Percentiles rank a stretch among this genome's conserved stretches.
These are phyloP conservation scores for Ophiorrhiza pumila DNA, from an alignment of 257 asterid species.

Conservation along the genomic window DNA sequence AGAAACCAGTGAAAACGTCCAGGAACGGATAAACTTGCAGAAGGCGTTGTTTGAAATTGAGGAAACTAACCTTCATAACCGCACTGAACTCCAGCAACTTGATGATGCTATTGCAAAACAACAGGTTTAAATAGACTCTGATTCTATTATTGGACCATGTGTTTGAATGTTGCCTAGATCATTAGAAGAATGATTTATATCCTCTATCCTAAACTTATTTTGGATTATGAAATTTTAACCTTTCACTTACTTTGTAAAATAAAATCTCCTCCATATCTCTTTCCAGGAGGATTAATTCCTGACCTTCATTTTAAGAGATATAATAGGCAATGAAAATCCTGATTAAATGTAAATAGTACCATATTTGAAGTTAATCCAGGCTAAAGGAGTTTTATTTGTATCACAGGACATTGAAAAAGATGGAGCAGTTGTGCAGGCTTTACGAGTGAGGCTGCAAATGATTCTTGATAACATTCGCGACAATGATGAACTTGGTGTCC, in stretches of 20 bases:
- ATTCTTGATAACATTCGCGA: conserved; percentile 93
- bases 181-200: not conserved
- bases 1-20: conserved; percentile 94
- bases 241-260: not conserved
- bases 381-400: conserved; percentile 6
- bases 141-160: not conserved
- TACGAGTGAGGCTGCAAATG: conserved; percentile 84
- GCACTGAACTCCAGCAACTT: conserved; percentile 79
- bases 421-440: conserved; percentile 69
- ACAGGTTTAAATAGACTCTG: conserved; percentile 47
- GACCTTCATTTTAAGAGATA: not conserved
- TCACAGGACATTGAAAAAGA: conserved; percentile 66
- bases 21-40: conserved; percentile 89
- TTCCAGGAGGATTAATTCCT: not conserved
- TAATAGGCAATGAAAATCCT: not conserved
- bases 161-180: not conserved
- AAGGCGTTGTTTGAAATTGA: conserved; percentile 88
- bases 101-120: conserved; percentile 82
- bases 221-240: not conserved
- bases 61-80: conserved; percentile 85
- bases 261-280: not conserved
- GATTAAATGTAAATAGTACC: not conserved
- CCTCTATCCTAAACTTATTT: not conserved
- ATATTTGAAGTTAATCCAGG: not conserved
- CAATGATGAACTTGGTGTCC: conserved; percentile 85